Base-by-base conservation (phyloP, 2,329 filamentous ascomycete genomes). In the Ceratocystiopsis minuta region DNA sequence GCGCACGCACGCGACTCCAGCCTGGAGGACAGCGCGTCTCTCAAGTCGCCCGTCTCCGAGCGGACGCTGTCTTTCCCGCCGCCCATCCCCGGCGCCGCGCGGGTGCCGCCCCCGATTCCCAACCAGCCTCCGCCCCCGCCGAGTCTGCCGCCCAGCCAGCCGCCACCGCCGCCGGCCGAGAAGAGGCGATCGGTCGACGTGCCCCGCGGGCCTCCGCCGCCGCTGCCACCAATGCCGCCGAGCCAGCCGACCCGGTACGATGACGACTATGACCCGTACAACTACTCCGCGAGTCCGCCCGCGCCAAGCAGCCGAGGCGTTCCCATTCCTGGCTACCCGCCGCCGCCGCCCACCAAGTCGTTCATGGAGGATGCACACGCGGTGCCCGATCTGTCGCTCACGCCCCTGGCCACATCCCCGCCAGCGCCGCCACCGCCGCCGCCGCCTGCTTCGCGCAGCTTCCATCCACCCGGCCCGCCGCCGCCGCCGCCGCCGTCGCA, bases 1-100 rank as follows among this genome's bases (percentile, higher is more conserved):
- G 65, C 83, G 10, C 85, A 93, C 57, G 73, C 70, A 9, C 73
- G 80, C 42, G 83, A 88, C 37, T 74, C 79, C 7, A 92, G 82
- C 54, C 55, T 81, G 42, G 85, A 92, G 47, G 77, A 80, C 44
- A 75, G 68, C 34, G 72, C 66, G 35, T 71, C 71, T 3, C 62
- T 76, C n/a, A 66, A 68, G 45, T 77, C 74, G 6, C 73, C 72
- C 3, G 51, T 55, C 1, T 51, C 57, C 5, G 67, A 67, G 37
- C 37, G 55, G 37, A 62, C 68, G 9, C 61, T 66, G 9, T 58
- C 55, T 16, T 45, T 62, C 18, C 66, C 68, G 35, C 77, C 78
- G 37, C 77, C 75, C 1, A 58, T 75, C 38, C 72, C 75, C 9
- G 59, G 60, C 45, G 69, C 70, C 40, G 77, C 77, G 13, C 67